Evolutionary conservation across 176 grass and related monocot genomes (phyloP).

Genomic region (Rhynchospora tenuis): DNA sequence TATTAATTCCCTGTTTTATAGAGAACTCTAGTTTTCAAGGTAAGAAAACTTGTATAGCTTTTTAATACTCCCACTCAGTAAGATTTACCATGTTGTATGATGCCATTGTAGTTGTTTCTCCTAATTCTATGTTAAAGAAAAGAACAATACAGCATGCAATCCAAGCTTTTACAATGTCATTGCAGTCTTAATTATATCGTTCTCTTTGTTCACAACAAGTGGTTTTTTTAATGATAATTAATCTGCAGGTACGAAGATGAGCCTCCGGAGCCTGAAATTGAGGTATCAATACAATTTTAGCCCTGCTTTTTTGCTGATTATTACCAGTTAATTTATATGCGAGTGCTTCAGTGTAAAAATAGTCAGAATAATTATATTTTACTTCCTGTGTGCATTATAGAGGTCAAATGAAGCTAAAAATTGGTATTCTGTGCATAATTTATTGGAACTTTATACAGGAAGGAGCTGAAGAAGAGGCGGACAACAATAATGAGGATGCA

Average conservation of each 20-base stretch:
- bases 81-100: neutral
- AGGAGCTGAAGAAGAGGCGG: slow-evolving; percentile 57
- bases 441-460: slow-evolving; percentile 30
- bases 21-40: too few species aligned
- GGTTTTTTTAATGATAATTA: neutral
- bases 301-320: neutral
- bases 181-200: neutral
- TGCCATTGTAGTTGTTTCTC: neutral
- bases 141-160: too few species aligned
- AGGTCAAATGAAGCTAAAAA: neutral
- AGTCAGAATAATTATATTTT: neutral
- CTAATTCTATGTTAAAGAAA: neutral
- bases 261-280: slow-evolving; percentile 61
- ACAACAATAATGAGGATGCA: slow-evolving; percentile 74
- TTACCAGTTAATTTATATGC: neutral
- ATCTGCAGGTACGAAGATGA: slow-evolving; percentile 70
- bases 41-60: neutral
- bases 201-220: neutral
- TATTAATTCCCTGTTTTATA: neutral
- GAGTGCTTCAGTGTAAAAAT: neutral
- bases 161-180: neutral
- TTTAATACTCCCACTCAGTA: neutral
- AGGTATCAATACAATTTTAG: slow-evolving; percentile 30
- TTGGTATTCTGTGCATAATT: neutral
- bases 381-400: neutral